Conservation (phyloP, 192 early-diverging fungal species). For the Mortierella hygrophila region DNA sequence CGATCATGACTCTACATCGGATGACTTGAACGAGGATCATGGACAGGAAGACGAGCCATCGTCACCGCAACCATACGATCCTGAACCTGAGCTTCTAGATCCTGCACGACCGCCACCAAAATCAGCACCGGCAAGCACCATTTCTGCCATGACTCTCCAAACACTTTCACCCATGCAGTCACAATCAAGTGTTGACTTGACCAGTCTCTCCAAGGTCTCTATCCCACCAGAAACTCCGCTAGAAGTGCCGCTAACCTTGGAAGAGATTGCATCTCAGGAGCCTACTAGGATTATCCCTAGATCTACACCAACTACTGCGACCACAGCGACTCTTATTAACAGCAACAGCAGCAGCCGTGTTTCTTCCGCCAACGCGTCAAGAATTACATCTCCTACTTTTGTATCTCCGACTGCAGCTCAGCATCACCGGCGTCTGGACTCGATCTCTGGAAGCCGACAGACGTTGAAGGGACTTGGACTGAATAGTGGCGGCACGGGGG, state of each 20-base stretch:
- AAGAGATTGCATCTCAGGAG: conserved; percentile 44
- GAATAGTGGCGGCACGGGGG: background rate
- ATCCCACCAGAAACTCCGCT: background rate
- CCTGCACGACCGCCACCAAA: conserved; percentile 7
- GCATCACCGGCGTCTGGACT: conserved; percentile 7
- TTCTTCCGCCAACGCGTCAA: conserved; percentile 32
- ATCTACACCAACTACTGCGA: background rate
- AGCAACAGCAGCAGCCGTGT: conserved; percentile 31
- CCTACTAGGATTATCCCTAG: conserved; percentile 18
- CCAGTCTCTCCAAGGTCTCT: background rate
- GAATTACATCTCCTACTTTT: conserved; percentile 28
- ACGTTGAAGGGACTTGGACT: background rate
- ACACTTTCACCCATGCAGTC: conserved; percentile 15
- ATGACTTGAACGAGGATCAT: conserved; percentile 2
- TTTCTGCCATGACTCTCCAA: background rate
- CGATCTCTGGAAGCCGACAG: background rate
- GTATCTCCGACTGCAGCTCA: background rate
- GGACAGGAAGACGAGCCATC: conserved; percentile 1
- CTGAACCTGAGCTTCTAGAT: conserved; percentile 5
- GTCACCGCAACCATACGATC: background rate
- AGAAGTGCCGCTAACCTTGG: conserved; percentile 21
- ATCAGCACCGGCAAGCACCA: conserved; percentile 17
- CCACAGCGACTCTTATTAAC: background rate
- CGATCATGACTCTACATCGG: background rate
- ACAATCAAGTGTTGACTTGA: conserved; percentile 21